These are phyloP conservation scores for Thermothelomyces thermophilus DNA, from an alignment of 2,329 filamentous ascomycete genomes.

Conservation along the genomic window DNA sequence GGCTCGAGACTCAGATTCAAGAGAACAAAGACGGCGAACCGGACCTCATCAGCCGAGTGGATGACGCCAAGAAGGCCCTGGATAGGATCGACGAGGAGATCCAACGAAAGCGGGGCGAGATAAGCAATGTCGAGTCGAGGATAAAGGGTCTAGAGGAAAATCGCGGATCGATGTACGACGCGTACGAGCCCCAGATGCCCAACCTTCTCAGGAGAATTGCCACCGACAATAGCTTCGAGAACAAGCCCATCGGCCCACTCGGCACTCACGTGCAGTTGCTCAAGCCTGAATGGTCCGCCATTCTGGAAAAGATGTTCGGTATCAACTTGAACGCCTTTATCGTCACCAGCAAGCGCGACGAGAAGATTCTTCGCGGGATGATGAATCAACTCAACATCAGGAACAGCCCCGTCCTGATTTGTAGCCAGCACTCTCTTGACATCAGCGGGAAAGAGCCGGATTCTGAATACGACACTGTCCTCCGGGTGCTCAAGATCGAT, in stretches of 20 bases:
- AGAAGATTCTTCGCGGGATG: conserved; percentile 57
- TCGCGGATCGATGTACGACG: conserved; percentile 53
- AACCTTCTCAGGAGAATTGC: conserved; percentile 60
- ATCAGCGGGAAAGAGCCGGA: conserved; percentile 68
- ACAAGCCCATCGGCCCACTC: conserved; percentile 75
- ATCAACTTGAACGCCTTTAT: conserved; percentile 67
- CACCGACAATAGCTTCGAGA: conserved; percentile 59
- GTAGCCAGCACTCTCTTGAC: conserved; percentile 48
- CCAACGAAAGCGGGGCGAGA: conserved; percentile 46
- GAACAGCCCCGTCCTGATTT: conserved; percentile 57
- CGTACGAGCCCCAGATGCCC: conserved; percentile 57
- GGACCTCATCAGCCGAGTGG: conserved; percentile 29
- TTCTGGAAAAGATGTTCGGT: conserved; percentile 75
- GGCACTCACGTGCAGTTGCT: conserved; percentile 70
- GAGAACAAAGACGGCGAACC: conserved; percentile 30
- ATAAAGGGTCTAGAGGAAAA: conserved; percentile 49
- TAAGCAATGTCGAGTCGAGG: conserved; percentile 44
- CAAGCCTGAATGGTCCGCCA: conserved; percentile 74
- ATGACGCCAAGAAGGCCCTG: conserved; percentile 29
- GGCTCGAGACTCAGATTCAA: conserved; percentile 34
- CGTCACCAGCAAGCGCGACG: conserved; percentile 70
- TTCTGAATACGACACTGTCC: conserved; percentile 63
- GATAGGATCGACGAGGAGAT: conserved; percentile 30
- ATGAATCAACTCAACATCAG: conserved; percentile 52
- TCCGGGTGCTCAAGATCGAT: conserved; percentile 76